Evolutionary conservation across 805 yeast genomes (phyloP).

Genomic region (Cyberlindnera bimundalis): DNA sequence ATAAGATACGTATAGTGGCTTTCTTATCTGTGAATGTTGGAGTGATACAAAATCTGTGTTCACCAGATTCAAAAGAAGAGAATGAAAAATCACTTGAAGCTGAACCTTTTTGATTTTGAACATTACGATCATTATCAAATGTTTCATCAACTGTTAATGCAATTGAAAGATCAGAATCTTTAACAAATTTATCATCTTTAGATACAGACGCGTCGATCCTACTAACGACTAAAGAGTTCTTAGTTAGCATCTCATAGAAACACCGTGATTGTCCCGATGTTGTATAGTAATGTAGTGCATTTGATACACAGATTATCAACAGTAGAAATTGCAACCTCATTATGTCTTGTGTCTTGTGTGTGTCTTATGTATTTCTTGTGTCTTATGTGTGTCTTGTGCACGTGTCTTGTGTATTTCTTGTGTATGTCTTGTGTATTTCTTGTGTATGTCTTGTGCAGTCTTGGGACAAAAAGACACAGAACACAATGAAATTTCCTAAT

Average conservation of each 20-base stretch:
- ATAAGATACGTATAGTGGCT: conserved; percentile 60
- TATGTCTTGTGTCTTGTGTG: neutral
- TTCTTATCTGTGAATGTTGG: conserved; percentile 41
- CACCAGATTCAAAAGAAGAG: conserved; percentile 80
- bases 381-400: neutral
- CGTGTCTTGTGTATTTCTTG: neutral
- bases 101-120: conserved; percentile 60
- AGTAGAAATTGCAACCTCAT: neutral
- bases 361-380: neutral
- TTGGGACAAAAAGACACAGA: too few species aligned
- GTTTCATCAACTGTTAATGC: conserved; percentile 45
- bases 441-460: too few species aligned
- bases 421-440: too few species aligned
- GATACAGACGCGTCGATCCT: conserved; percentile 65
- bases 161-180: conserved; percentile 3
- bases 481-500: too few species aligned
- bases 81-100: conserved; percentile 70
- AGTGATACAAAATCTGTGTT: conserved; percentile 77
- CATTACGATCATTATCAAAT: conserved; percentile 80
- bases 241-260: conserved; percentile 77
- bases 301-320: neutral
- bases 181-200: conserved; percentile 5
- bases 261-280: conserved; percentile 75
- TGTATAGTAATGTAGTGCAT: conserved; percentile 66
- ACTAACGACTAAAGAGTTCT: conserved; percentile 78